A percentile compares a stretch with the other conserved stretches of the same genome.
These are phyloP conservation scores for Eucalyptus albens DNA, from an alignment of 345 rosid genomes.

Conservation along the genomic window DNA sequence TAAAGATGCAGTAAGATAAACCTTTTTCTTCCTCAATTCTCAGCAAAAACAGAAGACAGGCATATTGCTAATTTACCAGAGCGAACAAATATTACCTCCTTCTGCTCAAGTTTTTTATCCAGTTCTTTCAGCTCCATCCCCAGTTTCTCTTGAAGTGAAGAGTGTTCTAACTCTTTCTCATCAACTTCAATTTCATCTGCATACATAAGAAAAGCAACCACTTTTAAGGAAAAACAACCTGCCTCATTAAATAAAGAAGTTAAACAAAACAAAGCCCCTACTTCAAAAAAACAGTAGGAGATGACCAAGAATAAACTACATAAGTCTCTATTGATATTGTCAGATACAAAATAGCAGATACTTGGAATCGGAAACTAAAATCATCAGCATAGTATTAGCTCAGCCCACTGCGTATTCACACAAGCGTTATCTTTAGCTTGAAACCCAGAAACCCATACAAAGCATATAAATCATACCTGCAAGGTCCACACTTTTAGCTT, in stretches of 20 bases:
- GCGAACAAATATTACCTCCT: conserved; percentile 45
- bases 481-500: conserved; percentile 29
- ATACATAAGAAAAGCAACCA: not conserved
- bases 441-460: not conserved
- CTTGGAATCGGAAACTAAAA: not conserved
- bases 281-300: not conserved
- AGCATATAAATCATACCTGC: conserved; percentile 24
- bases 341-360: not conserved
- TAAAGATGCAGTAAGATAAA: not conserved
- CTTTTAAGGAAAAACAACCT: not conserved
- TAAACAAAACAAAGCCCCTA: not conserved
- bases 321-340: not conserved
- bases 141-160: conserved; percentile 79
- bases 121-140: conserved; percentile 87
- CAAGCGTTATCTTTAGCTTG: not conserved
- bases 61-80: not conserved
- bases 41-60: not conserved
- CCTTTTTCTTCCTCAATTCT: not conserved
- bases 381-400: not conserved
- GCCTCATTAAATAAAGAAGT: not conserved
- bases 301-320: not conserved
- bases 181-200: conserved; percentile 63
- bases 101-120: conserved; percentile 81
- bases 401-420: not conserved
- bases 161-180: conserved; percentile 82